Evolutionary conservation across 2,329 filamentous ascomycete genomes (phyloP).

Genomic region (Botrytis porri): DNA sequence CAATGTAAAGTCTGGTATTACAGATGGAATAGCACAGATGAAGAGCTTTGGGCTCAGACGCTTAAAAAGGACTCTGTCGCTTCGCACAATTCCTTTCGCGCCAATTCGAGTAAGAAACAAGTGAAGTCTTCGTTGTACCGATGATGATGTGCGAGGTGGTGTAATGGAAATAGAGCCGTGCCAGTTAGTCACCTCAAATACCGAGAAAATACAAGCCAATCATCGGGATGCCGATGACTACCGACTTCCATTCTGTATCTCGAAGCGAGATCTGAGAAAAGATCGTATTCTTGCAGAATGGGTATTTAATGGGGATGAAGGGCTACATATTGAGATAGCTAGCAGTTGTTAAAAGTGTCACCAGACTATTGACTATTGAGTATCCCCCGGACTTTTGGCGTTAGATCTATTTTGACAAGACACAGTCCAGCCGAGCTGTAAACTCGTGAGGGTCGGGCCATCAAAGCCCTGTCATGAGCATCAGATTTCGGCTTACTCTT

Average conservation of each 20-base stretch:
- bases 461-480: neutral
- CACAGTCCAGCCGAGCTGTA: neutral
- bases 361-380: neutral
- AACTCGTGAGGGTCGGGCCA: neutral
- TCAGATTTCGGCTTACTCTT: constrained; percentile 7
- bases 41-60: constrained; percentile 2
- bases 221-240: constrained; percentile 7
- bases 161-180: constrained; percentile 1
- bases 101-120: neutral
- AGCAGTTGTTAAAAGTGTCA: neutral
- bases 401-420: neutral
- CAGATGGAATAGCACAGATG: neutral
- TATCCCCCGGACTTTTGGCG: neutral
- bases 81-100: neutral
- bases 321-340: neutral
- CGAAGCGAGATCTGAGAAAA: neutral
- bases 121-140: neutral
- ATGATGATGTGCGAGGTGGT: constrained; percentile 12
- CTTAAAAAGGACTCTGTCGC: neutral
- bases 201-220: neutral
- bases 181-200: neutral
- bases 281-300: neutral
- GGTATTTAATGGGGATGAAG: neutral
- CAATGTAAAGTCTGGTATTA: neutral
- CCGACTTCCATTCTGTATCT: neutral